A percentile compares a stretch with the other conserved stretches of the same genome.
Conservation (phyloP, 2,329 filamentous ascomycete species). For the Xylariaceae sp. region DNA sequence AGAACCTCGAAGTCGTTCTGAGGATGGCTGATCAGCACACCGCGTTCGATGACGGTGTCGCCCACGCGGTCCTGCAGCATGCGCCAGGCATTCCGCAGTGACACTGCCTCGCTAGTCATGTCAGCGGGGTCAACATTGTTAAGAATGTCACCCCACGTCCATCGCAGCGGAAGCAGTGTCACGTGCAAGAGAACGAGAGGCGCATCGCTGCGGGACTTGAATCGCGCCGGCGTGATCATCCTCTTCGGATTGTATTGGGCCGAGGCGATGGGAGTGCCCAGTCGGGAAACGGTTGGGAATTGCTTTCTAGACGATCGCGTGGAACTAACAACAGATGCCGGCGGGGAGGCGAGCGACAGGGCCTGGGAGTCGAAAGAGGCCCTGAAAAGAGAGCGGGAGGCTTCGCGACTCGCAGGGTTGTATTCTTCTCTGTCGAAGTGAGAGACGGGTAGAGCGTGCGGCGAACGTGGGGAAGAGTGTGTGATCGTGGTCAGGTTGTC, state of each 20-base stretch:
- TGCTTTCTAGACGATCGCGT: slow-evolving; percentile 49
- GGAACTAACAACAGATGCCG: slow-evolving; percentile 49
- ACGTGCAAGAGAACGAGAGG: slow-evolving; percentile 75
- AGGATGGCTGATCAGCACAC: slow-evolving; percentile 70
- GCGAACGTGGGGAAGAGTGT: slow-evolving; percentile 37
- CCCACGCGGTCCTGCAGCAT: slow-evolving; percentile 64
- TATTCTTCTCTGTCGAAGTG: slow-evolving; percentile 45
- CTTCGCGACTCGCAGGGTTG: slow-evolving; percentile 51
- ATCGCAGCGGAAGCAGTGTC: slow-evolving; percentile 65
- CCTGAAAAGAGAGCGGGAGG: slow-evolving; percentile 59
- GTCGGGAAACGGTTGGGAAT: slow-evolving; percentile 47
- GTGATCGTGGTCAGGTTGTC: slow-evolving; percentile 34
- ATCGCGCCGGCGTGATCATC: slow-evolving; percentile 49
- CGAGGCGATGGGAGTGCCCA: slow-evolving; percentile 50
- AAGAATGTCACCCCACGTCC: slow-evolving; percentile 57
- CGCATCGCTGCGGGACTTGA: slow-evolving; percentile 51
- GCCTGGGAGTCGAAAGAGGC: slow-evolving; percentile 65
- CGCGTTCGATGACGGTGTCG: slow-evolving; percentile 68
- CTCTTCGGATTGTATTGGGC: slow-evolving; percentile 52
- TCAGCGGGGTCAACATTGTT: slow-evolving; percentile 35
- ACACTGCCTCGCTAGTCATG: slow-evolving; percentile 40
- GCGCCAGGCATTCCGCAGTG: slow-evolving; percentile 58
- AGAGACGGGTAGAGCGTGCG: slow-evolving; percentile 48
- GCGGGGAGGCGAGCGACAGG: slow-evolving; percentile 66
- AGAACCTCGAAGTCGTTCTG: slow-evolving; percentile 75